Evolutionary conservation across 164 flowering plant species (phyloP), one percentile per base, ranked within the genome.

Genomic region (Magnolia changhungtana): DNA sequence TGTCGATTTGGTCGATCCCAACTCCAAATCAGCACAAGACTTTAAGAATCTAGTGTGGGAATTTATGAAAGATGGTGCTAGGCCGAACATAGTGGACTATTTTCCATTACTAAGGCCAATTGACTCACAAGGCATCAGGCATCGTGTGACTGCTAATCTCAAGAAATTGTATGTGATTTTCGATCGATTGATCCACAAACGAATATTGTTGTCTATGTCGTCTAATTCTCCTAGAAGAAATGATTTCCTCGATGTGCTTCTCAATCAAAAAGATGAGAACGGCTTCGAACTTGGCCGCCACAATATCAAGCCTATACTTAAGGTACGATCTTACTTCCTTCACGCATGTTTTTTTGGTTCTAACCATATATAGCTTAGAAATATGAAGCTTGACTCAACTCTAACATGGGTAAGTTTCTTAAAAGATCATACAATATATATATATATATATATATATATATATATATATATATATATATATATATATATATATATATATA

Each of bases 81-180:
- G 3, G 18, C 82, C 81, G 2, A 79, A 78, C 27, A 14, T 69
- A 1, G 10, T 73, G 11, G 80, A 78, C 64, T 78, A 20, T 50
- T 78, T 78, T 65, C 78, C 81, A 1, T 13, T 71, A 7, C 29
- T 79, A 16, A 63, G 78, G 50, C 4, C 4, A 0, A 45, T 75
- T 5, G 81, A 79, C 37, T 50, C 74, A 50, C 78, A 63, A 24
- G 81, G 81, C 2, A 52, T 70, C 6, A 45, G 68, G 27, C 67
- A 50, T 7, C 24, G 59, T 2, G 4, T 52, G 20, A 18, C 7
- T 18, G n/a, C 13, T 63, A 13, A 8, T 45, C 49, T 21, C 55
- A 24, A 49, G 9, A 63, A 55, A 1, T 7, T 76, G 37, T 10
- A 27, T 27, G 74, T 8, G 13, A 10, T 77, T 13, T 59, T 80